A percentile compares a stretch with the other conserved stretches of the same genome.
Conservation (phyloP, 23 red algal species). For the Gracilariopsis chorda region DNA sequence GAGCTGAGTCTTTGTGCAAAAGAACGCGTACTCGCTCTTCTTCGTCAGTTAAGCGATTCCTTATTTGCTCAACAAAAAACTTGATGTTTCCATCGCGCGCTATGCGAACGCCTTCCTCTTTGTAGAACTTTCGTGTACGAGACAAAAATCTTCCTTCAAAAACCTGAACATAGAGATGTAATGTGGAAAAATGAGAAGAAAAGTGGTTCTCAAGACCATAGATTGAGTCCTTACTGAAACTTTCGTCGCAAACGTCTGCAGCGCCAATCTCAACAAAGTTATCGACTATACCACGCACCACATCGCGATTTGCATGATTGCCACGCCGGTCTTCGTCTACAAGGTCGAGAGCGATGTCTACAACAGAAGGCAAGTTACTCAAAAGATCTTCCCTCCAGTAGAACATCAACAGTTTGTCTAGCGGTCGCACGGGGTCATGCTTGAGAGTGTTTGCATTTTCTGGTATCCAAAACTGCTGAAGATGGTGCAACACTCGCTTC, state of each 20-base stretch:
- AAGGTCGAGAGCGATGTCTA: constrained; percentile 11
- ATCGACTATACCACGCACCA: constrained; percentile 47
- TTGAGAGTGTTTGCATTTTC: constrained; percentile 50
- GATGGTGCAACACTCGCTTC: constrained; percentile 65
- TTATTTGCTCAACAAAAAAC: constrained; percentile 24
- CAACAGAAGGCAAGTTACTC: constrained; percentile 16
- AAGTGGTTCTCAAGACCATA: not conserved
- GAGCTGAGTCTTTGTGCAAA: constrained; percentile 37
- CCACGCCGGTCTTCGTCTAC: constrained; percentile 47
- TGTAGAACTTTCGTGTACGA: constrained; percentile 42
- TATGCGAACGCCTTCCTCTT: constrained; percentile 25
- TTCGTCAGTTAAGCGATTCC: constrained; percentile 19
- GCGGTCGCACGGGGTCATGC: constrained; percentile 52
- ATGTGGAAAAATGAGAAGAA: not conserved
- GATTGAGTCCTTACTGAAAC: not conserved
- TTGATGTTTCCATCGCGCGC: constrained; percentile 12
- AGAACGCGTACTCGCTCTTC: constrained; percentile 20
- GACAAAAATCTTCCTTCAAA: constrained; percentile 65
- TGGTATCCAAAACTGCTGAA: constrained; percentile 62
- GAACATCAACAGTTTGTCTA: constrained; percentile 71
- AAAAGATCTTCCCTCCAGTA: constrained; percentile 70
- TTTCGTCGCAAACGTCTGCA: constrained; percentile 52
- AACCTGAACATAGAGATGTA: constrained; percentile 50
- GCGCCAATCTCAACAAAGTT: constrained; percentile 54
- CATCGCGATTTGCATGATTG: constrained; percentile 12